Percentiles rank a stretch among this genome's conserved stretches.
Evolutionary conservation across 805 yeast species (phyloP).

Genomic region (Lipomyces sp.): DNA sequence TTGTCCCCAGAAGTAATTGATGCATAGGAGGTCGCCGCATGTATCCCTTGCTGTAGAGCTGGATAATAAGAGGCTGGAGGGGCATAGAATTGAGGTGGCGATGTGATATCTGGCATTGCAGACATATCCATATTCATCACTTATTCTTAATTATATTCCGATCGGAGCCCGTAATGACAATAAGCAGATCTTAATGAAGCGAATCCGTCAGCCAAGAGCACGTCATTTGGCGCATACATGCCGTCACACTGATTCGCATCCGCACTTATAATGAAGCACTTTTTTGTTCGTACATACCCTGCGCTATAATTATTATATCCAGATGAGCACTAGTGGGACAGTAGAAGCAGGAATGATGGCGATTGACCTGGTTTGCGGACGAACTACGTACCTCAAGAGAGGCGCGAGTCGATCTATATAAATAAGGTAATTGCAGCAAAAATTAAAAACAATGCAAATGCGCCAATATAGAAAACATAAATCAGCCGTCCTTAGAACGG

Average conservation of each 20-base stretch:
- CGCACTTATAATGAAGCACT: neutral
- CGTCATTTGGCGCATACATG: neutral
- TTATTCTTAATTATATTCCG: neutral
- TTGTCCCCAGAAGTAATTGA: slow-evolving; percentile 4
- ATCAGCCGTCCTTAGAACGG: neutral
- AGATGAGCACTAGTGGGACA: neutral
- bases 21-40: slow-evolving; percentile 4
- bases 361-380: neutral
- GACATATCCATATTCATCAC: slow-evolving; percentile 10
- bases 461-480: neutral
- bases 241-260: neutral
- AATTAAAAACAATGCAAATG: neutral
- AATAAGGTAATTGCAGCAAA: neutral
- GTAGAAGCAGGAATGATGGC: neutral
- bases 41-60: slow-evolving; percentile 1
- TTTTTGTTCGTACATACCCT: neutral
- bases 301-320: neutral
- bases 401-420: neutral
- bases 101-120: slow-evolving; percentile 9
- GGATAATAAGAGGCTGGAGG: slow-evolving; percentile 11
- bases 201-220: neutral
- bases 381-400: neutral
- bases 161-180: neutral
- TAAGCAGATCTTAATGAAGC: neutral
- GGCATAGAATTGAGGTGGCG: slow-evolving; percentile 13